Conservation (phyloP, 2,329 filamentous ascomycete genomes). For the Penicillium sp. region DNA sequence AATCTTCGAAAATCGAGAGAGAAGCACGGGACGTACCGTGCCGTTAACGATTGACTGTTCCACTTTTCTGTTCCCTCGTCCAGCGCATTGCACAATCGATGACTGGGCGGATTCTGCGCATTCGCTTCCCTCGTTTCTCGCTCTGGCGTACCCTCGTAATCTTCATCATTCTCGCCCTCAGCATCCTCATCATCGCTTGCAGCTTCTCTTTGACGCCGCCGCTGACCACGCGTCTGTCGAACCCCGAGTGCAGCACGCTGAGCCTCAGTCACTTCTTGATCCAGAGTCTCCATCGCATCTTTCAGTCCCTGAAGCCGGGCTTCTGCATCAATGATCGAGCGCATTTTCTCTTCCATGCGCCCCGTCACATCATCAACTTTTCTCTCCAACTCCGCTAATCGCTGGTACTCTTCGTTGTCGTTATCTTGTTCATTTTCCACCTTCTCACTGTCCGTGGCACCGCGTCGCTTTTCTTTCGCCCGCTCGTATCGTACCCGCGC, state of each 20-base stretch:
- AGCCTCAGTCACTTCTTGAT: slow-evolving; percentile 35
- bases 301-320: slow-evolving; percentile 47
- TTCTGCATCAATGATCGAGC: slow-evolving; percentile 57
- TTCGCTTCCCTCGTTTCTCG: slow-evolving; percentile 31
- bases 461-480: slow-evolving; percentile 30
- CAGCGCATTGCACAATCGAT: slow-evolving; percentile 37
- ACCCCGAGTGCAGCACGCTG: slow-evolving; percentile 29
- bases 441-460: slow-evolving; percentile 20
- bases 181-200: slow-evolving; percentile 29
- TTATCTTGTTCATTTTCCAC: slow-evolving; percentile 16
- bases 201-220: slow-evolving; percentile 8
- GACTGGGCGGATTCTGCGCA: slow-evolving; percentile 31
- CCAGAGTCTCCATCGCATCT: slow-evolving; percentile 45
- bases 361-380: slow-evolving; percentile 53
- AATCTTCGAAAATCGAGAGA: slow-evolving; percentile 19
- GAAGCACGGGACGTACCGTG: slow-evolving; percentile 37
- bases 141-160: slow-evolving; percentile 42
- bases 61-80: slow-evolving; percentile 36
- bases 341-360: slow-evolving; percentile 57
- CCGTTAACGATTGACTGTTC: slow-evolving; percentile 38
- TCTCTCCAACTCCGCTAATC: slow-evolving; percentile 43
- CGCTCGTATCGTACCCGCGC: slow-evolving; percentile 38
- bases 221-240: slow-evolving; percentile 29
- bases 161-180: slow-evolving; percentile 41
- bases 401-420: slow-evolving; percentile 32